A percentile compares a stretch with the other conserved stretches of the same genome.
phyloP scores from a whole-genome alignment of 2,329 filamentous ascomycete genomes.

The Pseudopithomyces chartarum region DNA sequence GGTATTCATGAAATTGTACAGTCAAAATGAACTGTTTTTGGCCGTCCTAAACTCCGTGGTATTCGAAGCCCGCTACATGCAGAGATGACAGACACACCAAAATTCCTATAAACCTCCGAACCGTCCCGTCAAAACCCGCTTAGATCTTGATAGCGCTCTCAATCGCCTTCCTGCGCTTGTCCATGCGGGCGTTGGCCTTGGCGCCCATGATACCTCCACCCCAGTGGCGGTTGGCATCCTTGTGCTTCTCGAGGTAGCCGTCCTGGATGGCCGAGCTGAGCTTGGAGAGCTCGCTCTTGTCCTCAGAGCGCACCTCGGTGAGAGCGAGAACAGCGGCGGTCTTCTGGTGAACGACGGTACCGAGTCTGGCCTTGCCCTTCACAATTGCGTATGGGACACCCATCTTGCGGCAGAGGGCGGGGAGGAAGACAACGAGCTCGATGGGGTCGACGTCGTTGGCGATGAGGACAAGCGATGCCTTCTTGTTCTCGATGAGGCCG shows the following conservation, averaged over 20 bases:
- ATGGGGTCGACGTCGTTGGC: slow-evolving; percentile 99
- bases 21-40: slow-evolving; percentile 42
- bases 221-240: slow-evolving; percentile 91
- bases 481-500: slow-evolving; percentile 78
- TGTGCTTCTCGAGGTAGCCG: slow-evolving; percentile 94
- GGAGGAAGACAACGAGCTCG: slow-evolving; percentile 98
- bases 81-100: slow-evolving; percentile 47
- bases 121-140: slow-evolving; percentile 41
- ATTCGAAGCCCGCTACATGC: slow-evolving; percentile 46
- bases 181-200: slow-evolving; percentile 79
- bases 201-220: slow-evolving; percentile 99
- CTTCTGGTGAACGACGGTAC: slow-evolving; percentile 99
- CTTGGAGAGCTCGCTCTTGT: slow-evolving; percentile 98
- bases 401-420: slow-evolving; percentile 99
- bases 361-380: slow-evolving; percentile 99
- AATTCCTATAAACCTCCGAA: slow-evolving; percentile 33
- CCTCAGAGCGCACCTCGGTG: slow-evolving; percentile 96
- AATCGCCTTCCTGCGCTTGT: slow-evolving; percentile 93
- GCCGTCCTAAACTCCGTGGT: slow-evolving; percentile 47
- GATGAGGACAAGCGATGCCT: slow-evolving; percentile 96
- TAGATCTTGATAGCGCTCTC: slow-evolving; percentile 99
- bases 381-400: slow-evolving; percentile 96
- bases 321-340: slow-evolving; percentile 94
- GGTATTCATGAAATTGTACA: slow-evolving; percentile 36
- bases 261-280: slow-evolving; percentile 96